phyloP scores from a whole-genome alignment of 495 filamentous ascomycete species.

The Tuber umbilicatum region DNA sequence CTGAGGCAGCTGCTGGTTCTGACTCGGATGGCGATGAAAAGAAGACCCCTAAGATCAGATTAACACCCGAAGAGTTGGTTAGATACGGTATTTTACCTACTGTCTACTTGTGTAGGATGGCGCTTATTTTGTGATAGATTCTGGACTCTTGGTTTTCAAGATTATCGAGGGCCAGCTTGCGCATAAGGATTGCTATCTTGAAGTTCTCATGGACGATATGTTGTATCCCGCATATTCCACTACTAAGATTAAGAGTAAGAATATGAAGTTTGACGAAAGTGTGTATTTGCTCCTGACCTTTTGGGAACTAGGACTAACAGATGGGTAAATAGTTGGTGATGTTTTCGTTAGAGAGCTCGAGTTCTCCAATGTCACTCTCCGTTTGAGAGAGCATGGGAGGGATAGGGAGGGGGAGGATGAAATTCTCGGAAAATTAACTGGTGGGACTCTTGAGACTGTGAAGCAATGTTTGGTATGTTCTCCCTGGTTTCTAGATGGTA shows the following conservation, averaged over 20 bases:
- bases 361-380: slow-evolving; percentile 84
- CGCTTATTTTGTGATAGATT: slow-evolving; percentile 51
- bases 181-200: slow-evolving; percentile 67
- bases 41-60: slow-evolving; percentile 64
- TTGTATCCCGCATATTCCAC: slow-evolving; percentile 81
- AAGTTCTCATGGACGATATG: slow-evolving; percentile 91
- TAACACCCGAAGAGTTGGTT: slow-evolving; percentile 69
- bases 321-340: slow-evolving; percentile 59
- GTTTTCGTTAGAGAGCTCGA: slow-evolving; percentile 94
- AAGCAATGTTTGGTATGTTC: slow-evolving; percentile 70
- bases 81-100: slow-evolving; percentile 56
- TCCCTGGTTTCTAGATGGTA: background rate
- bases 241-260: slow-evolving; percentile 56
- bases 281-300: slow-evolving; percentile 34
- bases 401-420: slow-evolving; percentile 62
- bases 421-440: slow-evolving; percentile 72
- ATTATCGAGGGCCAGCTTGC: slow-evolving; percentile 79
- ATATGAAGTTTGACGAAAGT: slow-evolving; percentile 72
- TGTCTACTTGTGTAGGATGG: background rate
- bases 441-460: slow-evolving; percentile 76
- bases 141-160: slow-evolving; percentile 89
- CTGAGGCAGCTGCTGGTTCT: slow-evolving; percentile 15
- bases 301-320: slow-evolving; percentile 1
- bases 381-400: slow-evolving; percentile 70
- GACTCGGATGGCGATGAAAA: slow-evolving; percentile 44